Conservation (phyloP, 305 asterid genomes). For the Fraxinus dipetala region DNA sequence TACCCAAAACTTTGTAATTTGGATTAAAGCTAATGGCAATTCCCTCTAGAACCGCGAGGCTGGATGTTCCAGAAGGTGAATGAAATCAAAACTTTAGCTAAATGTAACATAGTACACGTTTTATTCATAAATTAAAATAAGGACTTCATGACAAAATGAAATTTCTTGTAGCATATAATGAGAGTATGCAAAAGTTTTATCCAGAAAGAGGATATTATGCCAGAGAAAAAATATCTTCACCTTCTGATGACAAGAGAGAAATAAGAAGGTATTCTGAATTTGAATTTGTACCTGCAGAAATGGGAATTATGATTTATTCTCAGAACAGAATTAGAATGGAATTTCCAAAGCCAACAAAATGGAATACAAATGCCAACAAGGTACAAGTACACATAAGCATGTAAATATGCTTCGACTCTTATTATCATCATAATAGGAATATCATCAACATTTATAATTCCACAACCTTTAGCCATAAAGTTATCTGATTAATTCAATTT, state of each 20-base stretch:
- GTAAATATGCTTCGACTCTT: neutral
- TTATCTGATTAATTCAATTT: neutral
- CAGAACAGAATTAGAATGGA: slow-evolving; percentile 11
- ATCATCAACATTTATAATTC: slow-evolving; percentile 4
- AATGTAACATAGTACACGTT: neutral
- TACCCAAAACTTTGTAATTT: slow-evolving; percentile 89
- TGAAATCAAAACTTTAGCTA: slow-evolving; percentile 1
- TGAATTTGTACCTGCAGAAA: slow-evolving; percentile 85
- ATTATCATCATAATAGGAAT: neutral
- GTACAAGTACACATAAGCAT: neutral
- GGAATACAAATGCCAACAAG: neutral
- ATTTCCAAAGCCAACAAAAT: slow-evolving; percentile 8
- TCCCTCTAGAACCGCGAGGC: slow-evolving; percentile 96
- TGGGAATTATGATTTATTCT: neutral
- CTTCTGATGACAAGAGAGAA: slow-evolving; percentile 94
- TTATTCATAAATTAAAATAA: neutral
- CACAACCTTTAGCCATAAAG: neutral
- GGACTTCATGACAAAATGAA: neutral
- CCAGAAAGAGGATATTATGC: slow-evolving; percentile 6
- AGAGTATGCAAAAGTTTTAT: neutral
- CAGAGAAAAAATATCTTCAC: slow-evolving; percentile 33
- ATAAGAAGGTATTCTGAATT: slow-evolving; percentile 86
- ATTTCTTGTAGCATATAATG: slow-evolving; percentile 4
- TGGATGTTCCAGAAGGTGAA: slow-evolving; percentile 37
- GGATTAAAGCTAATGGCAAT: slow-evolving; percentile 77